Base-by-base conservation (phyloP, 805 yeast genomes). In the Saccharomycopsis babjevae region DNA sequence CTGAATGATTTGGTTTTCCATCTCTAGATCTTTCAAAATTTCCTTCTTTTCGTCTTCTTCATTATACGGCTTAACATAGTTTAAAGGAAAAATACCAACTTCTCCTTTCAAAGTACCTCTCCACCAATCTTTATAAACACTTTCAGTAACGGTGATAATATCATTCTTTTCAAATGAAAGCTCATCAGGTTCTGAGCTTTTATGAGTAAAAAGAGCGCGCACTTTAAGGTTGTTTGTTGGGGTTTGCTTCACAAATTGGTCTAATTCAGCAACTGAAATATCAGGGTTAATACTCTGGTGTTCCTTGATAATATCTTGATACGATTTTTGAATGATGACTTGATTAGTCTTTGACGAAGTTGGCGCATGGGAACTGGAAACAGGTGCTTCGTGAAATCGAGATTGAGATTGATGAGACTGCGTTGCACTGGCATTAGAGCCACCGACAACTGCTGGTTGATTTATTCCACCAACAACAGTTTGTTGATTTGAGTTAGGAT, bases 41-140 rank as follows among this genome's bases (percentile, higher is more conserved):
- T 91, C 92, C 57, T 79, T 79, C 1, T 81, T 77, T 0, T 89
- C 77, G 16, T 46, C 52, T 40, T 86, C 85, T 55, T 84, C 86
- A 0, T 84, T 81, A 5, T 91, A 74, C 1, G 91, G 91, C 0
- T 89, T 81, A 1, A 94, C 98, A 69, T 94, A 93, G 70, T 93
- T 93, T 62, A 89, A 79, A 0, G 99, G 99, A 72, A 93, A 91
- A 15, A 94, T 86, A 20, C 99, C 99, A 57, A 84, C 78, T 59
- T 79, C 80, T 0, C 97, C 97, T 59, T 81, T 79, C 58, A 93
- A 73, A 5, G 93, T 82, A 16, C 99, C 99, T 66, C 89, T 80
- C 86, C 97, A 89, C 99, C 99, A 93, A 69, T 93, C 98, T 64
- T 89, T 79, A 71, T 91, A 92, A 5, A 88, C 96, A 16, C 86